Percentiles rank a stretch among this genome's conserved stretches.
These are phyloP conservation scores for Phytophthora macrochlamydospora DNA, from an alignment of 352 stramenopile species.

Conservation along the genomic window DNA sequence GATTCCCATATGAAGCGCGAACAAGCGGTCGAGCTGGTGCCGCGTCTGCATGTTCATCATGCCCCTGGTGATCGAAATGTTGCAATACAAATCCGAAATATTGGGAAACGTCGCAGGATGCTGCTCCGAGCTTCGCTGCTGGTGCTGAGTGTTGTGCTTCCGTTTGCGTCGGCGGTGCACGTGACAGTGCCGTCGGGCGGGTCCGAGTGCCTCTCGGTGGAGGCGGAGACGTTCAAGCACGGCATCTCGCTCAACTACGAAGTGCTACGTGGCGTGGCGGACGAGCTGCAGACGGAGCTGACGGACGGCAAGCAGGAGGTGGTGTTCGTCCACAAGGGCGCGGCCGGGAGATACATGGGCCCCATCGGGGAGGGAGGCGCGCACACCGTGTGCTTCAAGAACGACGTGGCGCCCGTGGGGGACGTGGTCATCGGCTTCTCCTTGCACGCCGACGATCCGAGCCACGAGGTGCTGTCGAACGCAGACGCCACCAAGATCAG, in stretches of 20 bases:
- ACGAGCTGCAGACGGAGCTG: slow-evolving; percentile 71
- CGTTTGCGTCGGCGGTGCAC: slow-evolving; percentile 42
- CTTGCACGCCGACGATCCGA: slow-evolving; percentile 85
- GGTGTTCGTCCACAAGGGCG: slow-evolving; percentile 60
- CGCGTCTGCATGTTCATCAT: slow-evolving; percentile 51
- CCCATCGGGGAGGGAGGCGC: slow-evolving; percentile 58
- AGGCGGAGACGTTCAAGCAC: slow-evolving; percentile 75
- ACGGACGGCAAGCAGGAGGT: slow-evolving; percentile 60
- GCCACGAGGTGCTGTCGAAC: slow-evolving; percentile 87
- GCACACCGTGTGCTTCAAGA: slow-evolving; percentile 83
- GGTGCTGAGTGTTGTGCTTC: slow-evolving; percentile 10
- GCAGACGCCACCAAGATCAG: slow-evolving; percentile 89
- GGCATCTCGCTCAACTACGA: slow-evolving; percentile 90
- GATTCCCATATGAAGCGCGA: slow-evolving; percentile 76
- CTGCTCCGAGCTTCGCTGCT: slow-evolving; percentile 18
- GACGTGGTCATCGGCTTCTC: slow-evolving; percentile 87
- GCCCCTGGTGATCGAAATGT: background rate
- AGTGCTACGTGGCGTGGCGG: slow-evolving; percentile 69
- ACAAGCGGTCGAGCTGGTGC: slow-evolving; percentile 82
- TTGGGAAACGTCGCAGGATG: background rate
- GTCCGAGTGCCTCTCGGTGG: slow-evolving; percentile 77
- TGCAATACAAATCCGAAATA: background rate
- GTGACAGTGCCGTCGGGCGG: slow-evolving; percentile 46
- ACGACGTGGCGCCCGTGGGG: slow-evolving; percentile 55
- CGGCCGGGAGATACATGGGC: slow-evolving; percentile 59